Evolutionary conservation across 192 early-diverging fungal genomes (phyloP), one percentile per base, ranked within the genome.

Genomic region (Backusella morwellensis): DNA sequence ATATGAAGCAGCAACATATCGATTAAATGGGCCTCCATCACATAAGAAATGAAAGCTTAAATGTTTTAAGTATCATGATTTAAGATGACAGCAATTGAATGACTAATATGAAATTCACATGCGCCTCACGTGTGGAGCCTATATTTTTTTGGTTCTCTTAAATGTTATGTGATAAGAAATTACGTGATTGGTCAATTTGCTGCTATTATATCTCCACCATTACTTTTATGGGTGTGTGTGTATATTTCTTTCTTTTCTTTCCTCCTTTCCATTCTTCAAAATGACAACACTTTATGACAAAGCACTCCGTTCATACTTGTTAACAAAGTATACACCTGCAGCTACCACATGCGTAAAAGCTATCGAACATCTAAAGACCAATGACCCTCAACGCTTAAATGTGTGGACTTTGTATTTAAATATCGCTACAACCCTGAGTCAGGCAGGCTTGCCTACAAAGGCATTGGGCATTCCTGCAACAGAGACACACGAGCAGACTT

Each of bases 291-390:
- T 42, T 11, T 82, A 82, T 68, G 66, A 75, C n/a, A 82, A 78
- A 68, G 77, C 80, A 29, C 69, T 78, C 34, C 76, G 80, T 17
- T 56, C 66, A 5, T 82, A 75, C 68, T 32, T 82, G 26, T 35
- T 82, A 50, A 82, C 80, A 35, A 74, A 73, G 35, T 75, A 82
- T 72, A 70, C 70, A 21, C 47, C 52, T 29, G 76, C 80, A 19
- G 74, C 77, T 1, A 66, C 50, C 21, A 68, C 80, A 5, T 82
- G 80, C 56, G 7, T 75, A 2, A 78, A 82, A 19, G 80, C 80
- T 15, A 75, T 82, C 11, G 35, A 50, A 0, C 17, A 52, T 26
- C 6, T 77, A 47, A 41, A 29, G 1, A 2, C 67, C n/a, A 35
- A 59, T 7, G 23, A 68, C 11, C 32, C 35, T 4, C 23, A 72